These are phyloP conservation scores for Fusarium albidum DNA, from an alignment of 2,329 filamentous ascomycete genomes.

Conservation along the genomic window DNA sequence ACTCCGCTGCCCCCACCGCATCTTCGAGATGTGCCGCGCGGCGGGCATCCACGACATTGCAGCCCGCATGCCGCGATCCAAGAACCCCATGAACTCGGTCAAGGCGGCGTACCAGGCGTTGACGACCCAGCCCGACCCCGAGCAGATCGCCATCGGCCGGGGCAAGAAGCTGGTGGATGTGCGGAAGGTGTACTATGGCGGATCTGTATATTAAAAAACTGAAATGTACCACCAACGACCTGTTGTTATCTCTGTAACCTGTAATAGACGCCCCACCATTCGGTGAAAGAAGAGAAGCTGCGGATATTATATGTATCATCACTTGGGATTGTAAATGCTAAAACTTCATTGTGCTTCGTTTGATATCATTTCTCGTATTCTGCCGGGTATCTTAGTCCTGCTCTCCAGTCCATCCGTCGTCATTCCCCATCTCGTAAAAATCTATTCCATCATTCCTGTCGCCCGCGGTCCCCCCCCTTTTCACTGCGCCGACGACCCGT, in stretches of 20 bases:
- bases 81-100: slow-evolving; percentile 98
- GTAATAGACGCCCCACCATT: slow-evolving; percentile 30
- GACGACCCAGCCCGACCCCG: slow-evolving; percentile 82
- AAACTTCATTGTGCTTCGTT: slow-evolving; percentile 6
- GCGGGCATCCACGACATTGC: slow-evolving; percentile 88
- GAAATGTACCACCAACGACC: slow-evolving; percentile 35
- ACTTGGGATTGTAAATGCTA: slow-evolving; percentile 14
- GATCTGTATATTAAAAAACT: slow-evolving; percentile 65
- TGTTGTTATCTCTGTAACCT: slow-evolving; percentile 41
- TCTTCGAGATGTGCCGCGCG: slow-evolving; percentile 92
- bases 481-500: slow-evolving; percentile 51
- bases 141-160: slow-evolving; percentile 86
- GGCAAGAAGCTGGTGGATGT: slow-evolving; percentile 97
- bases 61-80: slow-evolving; percentile 81
- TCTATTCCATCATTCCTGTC: not conserved
- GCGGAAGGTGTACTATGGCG: slow-evolving; percentile 95
- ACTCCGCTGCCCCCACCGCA: slow-evolving; percentile 86
- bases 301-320: slow-evolving; percentile 23
- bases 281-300: slow-evolving; percentile 13
- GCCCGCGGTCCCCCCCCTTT: slow-evolving; percentile 26
- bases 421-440: not conserved
- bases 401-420: not conserved
- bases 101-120: slow-evolving; percentile 90
- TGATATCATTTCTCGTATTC: slow-evolving; percentile 31
- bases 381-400: slow-evolving; percentile 33